These are phyloP conservation scores for Alternaria arbusti DNA, from an alignment of 2,329 filamentous ascomycete genomes.

Conservation along the genomic window DNA sequence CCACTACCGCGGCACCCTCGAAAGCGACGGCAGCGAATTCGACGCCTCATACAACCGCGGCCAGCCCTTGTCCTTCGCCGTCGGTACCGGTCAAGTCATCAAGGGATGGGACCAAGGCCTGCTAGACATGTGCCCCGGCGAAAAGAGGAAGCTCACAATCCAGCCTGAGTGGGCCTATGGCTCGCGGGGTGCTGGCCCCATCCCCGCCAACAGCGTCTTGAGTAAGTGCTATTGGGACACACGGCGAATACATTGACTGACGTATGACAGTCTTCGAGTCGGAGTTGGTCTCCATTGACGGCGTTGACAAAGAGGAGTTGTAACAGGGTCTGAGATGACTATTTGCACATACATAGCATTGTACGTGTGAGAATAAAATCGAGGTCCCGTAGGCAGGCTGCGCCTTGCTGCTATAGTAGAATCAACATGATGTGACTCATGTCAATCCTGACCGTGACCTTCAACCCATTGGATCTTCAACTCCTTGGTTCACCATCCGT, in stretches of 20 bases:
- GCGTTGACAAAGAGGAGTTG: conserved; percentile 61
- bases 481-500: not conserved
- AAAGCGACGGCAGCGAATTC: conserved; percentile 64
- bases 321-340: not conserved
- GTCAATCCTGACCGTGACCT: not conserved
- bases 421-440: not conserved
- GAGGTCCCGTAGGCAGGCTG: not conserved
- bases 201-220: conserved; percentile 82
- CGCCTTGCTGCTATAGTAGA: not conserved
- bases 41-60: conserved; percentile 74
- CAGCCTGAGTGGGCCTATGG: conserved; percentile 88
- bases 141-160: conserved; percentile 90
- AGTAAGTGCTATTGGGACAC: conserved; percentile 55
- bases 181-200: conserved; percentile 77
- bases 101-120: conserved; percentile 96
- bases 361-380: no score
- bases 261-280: conserved; percentile 78
- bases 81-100: conserved; percentile 88
- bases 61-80: conserved; percentile 76
- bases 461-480: not conserved
- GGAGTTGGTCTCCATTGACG: conserved; percentile 82
- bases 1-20: conserved; percentile 82
- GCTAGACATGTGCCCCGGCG: conserved; percentile 93
- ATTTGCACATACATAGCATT: not conserved
- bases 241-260: conserved; percentile 19